Evolutionary conservation across 176 grass and related monocot species (phyloP).

Genomic region (Hordeum marinum): DNA sequence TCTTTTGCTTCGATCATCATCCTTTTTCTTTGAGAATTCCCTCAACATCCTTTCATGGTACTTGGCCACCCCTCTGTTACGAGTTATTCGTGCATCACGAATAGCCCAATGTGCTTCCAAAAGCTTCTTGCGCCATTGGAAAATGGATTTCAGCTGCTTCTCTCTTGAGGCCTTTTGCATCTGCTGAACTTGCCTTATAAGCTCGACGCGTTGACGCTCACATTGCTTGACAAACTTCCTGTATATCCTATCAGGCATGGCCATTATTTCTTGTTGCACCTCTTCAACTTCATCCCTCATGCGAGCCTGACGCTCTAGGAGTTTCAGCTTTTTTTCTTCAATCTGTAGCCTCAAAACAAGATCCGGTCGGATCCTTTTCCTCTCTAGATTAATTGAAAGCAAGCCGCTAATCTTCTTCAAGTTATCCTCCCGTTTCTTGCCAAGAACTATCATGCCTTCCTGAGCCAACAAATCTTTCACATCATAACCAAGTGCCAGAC

Average conservation of each 20-base stretch:
- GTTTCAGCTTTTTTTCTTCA: conserved; percentile 96
- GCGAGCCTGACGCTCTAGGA: conserved; percentile 75
- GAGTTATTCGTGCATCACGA: conserved; percentile 90
- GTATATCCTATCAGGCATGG: conserved; percentile 91
- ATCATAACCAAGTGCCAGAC: conserved; percentile 77
- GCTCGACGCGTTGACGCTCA: conserved; percentile 80
- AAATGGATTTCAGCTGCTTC: conserved; percentile 83
- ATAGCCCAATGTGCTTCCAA: conserved; percentile 93
- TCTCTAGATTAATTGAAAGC: conserved; percentile 85
- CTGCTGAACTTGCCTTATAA: conserved; percentile 81
- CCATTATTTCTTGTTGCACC: conserved; percentile 97
- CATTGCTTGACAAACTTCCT: conserved; percentile 94
- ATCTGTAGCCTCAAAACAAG: conserved; percentile 92
- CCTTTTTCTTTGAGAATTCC: conserved; percentile 95
- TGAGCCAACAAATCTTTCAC: conserved; percentile 92
- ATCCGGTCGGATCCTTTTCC: conserved; percentile 91
- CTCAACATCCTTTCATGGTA: conserved; percentile 97
- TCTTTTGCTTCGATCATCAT: conserved; percentile 93
- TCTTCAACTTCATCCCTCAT: conserved; percentile 95
- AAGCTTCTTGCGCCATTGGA: conserved; percentile 98
- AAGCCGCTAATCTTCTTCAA: conserved; percentile 92
- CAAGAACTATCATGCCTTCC: conserved; percentile 70
- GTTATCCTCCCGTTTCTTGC: conserved; percentile 77
- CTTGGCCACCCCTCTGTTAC: conserved; percentile 91
- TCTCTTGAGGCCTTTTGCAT: conserved; percentile 79